phyloP scores from a whole-genome alignment of 768 basidiomycete genomes.

The Serpula lacrymans region DNA sequence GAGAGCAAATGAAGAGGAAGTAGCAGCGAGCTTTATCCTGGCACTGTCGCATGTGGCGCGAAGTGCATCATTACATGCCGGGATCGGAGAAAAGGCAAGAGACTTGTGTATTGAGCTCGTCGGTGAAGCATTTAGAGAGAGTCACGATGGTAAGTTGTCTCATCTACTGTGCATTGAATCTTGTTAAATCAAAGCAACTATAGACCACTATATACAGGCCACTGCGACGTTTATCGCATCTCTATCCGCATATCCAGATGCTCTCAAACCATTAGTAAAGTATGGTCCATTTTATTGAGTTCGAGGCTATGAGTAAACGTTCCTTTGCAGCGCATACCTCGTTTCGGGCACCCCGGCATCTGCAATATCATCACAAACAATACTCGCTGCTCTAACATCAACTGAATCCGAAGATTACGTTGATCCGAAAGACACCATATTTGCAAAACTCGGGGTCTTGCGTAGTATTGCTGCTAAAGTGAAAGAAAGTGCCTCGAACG shows the following conservation, averaged over 20 bases:
- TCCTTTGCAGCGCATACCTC: conserved; percentile 50
- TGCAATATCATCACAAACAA: conserved; percentile 55
- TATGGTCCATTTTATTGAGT: conserved; percentile 34
- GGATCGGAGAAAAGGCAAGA: conserved; percentile 73
- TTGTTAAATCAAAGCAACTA: background rate
- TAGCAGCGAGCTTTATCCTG: conserved; percentile 71
- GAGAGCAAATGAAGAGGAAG: conserved; percentile 59
- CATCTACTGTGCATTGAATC: conserved; percentile 7
- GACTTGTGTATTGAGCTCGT: conserved; percentile 75
- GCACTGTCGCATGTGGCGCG: conserved; percentile 75
- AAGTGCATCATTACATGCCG: conserved; percentile 54
- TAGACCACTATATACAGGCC: conserved; percentile 70
- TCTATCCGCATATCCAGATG: conserved; percentile 58
- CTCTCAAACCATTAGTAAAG: conserved; percentile 66
- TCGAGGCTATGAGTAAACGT: conserved; percentile 5
- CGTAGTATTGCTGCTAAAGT: conserved; percentile 71
- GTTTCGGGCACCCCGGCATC: conserved; percentile 67
- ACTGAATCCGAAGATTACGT: conserved; percentile 36
- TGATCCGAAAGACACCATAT: conserved; percentile 38
- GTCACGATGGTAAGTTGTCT: conserved; percentile 53
- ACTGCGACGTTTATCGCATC: conserved; percentile 61
- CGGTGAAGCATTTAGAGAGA: conserved; percentile 72
- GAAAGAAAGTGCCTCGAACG: conserved; percentile 62
- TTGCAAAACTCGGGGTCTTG: conserved; percentile 62
- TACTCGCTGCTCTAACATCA: conserved; percentile 53